Evolutionary conservation across 2,329 filamentous ascomycete genomes (phyloP), one percentile per base, ranked within the genome.

Genomic region (Penicillium sp.): DNA sequence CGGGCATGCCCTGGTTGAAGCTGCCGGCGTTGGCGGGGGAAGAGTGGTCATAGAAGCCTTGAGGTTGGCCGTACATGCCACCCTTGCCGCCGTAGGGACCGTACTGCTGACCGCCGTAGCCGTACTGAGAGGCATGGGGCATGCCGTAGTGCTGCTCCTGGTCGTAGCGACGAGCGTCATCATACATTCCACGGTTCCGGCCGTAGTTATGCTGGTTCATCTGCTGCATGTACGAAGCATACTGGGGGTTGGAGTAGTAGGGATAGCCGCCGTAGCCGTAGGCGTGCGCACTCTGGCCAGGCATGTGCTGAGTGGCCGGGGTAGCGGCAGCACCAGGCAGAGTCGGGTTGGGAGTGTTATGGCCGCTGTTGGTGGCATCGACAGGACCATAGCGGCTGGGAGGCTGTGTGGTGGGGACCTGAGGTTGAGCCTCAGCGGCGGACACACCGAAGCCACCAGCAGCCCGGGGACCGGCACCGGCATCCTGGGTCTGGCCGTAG

Each of bases 291-390:
- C 72, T 74, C 59, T 83, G 79, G 14, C 68, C 77, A 46, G 74
- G 76, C 66, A 79, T 75, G 53, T 80, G 78, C 62, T 81, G 79
- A 54, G 78, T 77, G 55, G 74, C 71, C 44, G 80, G 80, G 44
- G 74, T 75, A 57, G 82, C 81, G 53, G 81, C 79, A 53, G 81
- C 80, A 46, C 73, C 76, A 53, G 80, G 79, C 53, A 83, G 71
- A 36, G 86, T 80, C 25, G 92, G 91, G 75, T 95, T 94, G 31
- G 92, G 92, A 2, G 92, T 96, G 64, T 88, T 92, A 71, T 94
- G 88, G 40, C 91, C 92, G 69, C 90, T 96, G 76, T 87, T 90
- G 65, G 91, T 89, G 49, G 95, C 90, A 56, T 84, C 79, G 54
- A 80, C 69, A 75, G 85, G 77, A 43, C 74, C 81, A 65, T 86